These are phyloP conservation scores for Takakia lepidozioides DNA, from an alignment of 225 moss, liverwort and hornwort species.

Conservation along the genomic window DNA sequence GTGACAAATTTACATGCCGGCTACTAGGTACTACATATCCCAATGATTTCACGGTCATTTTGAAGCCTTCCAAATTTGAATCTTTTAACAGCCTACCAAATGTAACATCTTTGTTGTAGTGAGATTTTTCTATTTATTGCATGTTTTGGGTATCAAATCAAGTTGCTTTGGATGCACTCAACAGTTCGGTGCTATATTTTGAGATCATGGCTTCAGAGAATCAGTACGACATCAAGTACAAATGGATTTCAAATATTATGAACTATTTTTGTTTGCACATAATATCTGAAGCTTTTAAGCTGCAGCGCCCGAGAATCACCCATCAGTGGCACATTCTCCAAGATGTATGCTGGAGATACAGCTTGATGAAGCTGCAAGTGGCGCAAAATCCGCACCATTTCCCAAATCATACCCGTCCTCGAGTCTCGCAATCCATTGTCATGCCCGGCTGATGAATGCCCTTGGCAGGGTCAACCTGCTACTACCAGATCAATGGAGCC, in stretches of 20 bases:
- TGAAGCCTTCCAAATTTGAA: background rate
- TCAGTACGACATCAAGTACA: background rate
- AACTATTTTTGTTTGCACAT: background rate
- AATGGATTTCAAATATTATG: background rate
- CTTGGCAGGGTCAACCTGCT: no score
- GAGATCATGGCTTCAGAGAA: background rate
- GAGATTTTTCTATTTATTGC: background rate
- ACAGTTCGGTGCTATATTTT: background rate
- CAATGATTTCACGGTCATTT: background rate
- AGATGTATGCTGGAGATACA: no score
- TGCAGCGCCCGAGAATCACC: no score
- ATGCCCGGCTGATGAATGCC: no score
- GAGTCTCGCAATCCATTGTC: no score
- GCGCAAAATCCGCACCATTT: no score
- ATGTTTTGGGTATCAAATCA: background rate
- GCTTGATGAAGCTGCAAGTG: no score
- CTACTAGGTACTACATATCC: background rate
- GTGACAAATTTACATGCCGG: background rate
- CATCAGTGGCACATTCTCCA: no score
- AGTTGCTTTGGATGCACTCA: background rate
- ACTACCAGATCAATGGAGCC: no score
- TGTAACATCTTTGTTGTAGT: background rate
- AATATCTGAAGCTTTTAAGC: background rate
- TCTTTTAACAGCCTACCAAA: background rate
- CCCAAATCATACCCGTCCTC: no score